Base-by-base conservation (phyloP, 257 asterid species). In the Nicotiana benthamiana region DNA sequence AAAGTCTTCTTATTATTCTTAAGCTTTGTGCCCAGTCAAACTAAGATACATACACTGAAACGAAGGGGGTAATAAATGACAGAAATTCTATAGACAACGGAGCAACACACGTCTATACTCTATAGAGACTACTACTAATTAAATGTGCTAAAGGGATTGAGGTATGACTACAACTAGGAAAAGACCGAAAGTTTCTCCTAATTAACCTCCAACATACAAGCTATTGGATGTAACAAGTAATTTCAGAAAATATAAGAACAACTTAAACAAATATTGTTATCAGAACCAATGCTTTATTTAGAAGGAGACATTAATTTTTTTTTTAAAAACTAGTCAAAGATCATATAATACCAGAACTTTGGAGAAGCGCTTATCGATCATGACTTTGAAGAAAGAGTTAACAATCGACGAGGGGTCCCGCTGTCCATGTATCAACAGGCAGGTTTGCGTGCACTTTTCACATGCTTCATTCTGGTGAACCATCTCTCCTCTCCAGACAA, bases 321-420 rank as follows among this genome's bases (percentile, higher is more conserved):
- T 40, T 40, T 6, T 9, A 56, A 9, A 52, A 20, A 17, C 59
- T 28, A 53, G 53, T 60, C 46, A 16, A 54, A 65, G 36, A 83
- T 28, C 24, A n/a, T 9, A 48, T 30, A 62, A 60, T 79, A 84
- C 90, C 90, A 87, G 79, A 34, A 66, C 74, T 56, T 80, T 67
- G 11, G 75, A n/a, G 53, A 79, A 84, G 30, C 77, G 79, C 4
- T 46, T 1, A 13, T 84, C 86, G 18, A 87, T 30, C 84, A 87
- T 64, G 68, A 87, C 13, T 79, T 84, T 87, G 82, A 87, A 82
- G 82, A 87, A 87, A 56, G 86, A 77, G 60, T 13, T 18, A 27
- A 83, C 82, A 48, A 16, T 26, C 20, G 82, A 63, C 10, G 52
- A 48, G 8, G 75, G 22, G 11, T 77, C 82, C 60, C 9, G 56